Percentiles rank a stretch among this genome's conserved stretches.
Conservation (phyloP, 2,329 filamentous ascomycete genomes). For the Coniochaeta sp. region DNA sequence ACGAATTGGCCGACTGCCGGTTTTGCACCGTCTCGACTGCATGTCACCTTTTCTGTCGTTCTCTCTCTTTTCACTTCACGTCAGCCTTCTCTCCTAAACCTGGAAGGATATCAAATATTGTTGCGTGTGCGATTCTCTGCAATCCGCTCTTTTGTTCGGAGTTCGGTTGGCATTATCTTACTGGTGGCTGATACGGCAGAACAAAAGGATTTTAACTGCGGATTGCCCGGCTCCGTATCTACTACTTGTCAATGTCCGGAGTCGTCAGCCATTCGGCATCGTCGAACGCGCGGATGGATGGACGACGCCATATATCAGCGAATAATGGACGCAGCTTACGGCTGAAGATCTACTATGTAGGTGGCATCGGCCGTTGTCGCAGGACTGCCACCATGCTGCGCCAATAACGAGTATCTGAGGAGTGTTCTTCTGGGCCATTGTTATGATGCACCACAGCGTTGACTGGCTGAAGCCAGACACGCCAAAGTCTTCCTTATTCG, state of each 20-base stretch:
- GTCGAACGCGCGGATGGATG: background rate
- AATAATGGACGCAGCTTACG: background rate
- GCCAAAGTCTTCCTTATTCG: slow-evolving; percentile 12
- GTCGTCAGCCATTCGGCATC: background rate
- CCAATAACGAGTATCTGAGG: background rate
- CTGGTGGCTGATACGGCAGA: background rate
- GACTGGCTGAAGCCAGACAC: slow-evolving; percentile 6
- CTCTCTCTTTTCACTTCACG: background rate
- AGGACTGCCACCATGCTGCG: background rate
- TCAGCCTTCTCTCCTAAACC: too few relatives aligned
- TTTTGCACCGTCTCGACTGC: background rate
- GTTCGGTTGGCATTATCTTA: background rate
- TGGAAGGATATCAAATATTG: background rate
- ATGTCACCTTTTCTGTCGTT: background rate
- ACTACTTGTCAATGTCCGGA: background rate
- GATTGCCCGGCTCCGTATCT: background rate
- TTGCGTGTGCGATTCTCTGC: too few relatives aligned
- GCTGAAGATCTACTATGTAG: too few relatives aligned
- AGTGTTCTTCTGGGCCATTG: slow-evolving; percentile 5
- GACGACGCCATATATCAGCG: background rate
- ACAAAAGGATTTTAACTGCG: background rate
- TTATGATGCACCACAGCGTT: slow-evolving; percentile 8
- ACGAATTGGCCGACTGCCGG: background rate
- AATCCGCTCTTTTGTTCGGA: background rate
- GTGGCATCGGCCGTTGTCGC: background rate